A percentile compares a stretch with the other conserved stretches of the same genome.
Conservation (phyloP, 2,329 filamentous ascomycete species). For the Clarireedia monteithiana region DNA sequence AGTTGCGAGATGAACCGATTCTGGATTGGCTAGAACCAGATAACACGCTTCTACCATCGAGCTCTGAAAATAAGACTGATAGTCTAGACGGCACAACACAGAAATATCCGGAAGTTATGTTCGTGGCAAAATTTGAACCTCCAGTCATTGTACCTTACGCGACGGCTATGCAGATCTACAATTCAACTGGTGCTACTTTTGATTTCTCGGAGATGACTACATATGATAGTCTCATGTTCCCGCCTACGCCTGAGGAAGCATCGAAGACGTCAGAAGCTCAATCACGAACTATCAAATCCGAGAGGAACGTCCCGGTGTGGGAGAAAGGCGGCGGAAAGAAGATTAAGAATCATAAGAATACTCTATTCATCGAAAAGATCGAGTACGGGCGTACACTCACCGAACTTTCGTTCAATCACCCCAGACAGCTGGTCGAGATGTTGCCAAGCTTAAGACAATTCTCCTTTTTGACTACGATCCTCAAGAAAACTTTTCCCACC, state of each 20-base stretch:
- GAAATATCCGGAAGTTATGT: slow-evolving; percentile 63
- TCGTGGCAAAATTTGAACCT: slow-evolving; percentile 67
- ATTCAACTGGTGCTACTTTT: slow-evolving; percentile 49
- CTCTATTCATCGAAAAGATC: slow-evolving; percentile 62
- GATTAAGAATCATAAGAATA: slow-evolving; percentile 43
- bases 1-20: slow-evolving; percentile 31
- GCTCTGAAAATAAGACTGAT: slow-evolving; percentile 37
- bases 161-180: slow-evolving; percentile 55
- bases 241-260: slow-evolving; percentile 37
- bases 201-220: slow-evolving; percentile 43
- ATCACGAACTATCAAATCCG: slow-evolving; percentile 45
- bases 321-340: slow-evolving; percentile 20
- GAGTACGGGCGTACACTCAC: slow-evolving; percentile 62
- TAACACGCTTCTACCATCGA: slow-evolving; percentile 47
- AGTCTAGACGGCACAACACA: slow-evolving; percentile 48
- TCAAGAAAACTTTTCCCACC: slow-evolving; percentile 52
- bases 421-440: slow-evolving; percentile 64
- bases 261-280: slow-evolving; percentile 43
- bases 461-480: slow-evolving; percentile 57
- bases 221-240: slow-evolving; percentile 45
- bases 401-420: slow-evolving; percentile 69
- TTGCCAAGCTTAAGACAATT: slow-evolving; percentile 72
- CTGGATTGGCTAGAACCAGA: slow-evolving; percentile 69
- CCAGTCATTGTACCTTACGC: slow-evolving; percentile 61
- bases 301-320: slow-evolving; percentile 39